Conservation (phyloP, 2,329 filamentous ascomycete species). For the Dichotomopilus funicola region DNA sequence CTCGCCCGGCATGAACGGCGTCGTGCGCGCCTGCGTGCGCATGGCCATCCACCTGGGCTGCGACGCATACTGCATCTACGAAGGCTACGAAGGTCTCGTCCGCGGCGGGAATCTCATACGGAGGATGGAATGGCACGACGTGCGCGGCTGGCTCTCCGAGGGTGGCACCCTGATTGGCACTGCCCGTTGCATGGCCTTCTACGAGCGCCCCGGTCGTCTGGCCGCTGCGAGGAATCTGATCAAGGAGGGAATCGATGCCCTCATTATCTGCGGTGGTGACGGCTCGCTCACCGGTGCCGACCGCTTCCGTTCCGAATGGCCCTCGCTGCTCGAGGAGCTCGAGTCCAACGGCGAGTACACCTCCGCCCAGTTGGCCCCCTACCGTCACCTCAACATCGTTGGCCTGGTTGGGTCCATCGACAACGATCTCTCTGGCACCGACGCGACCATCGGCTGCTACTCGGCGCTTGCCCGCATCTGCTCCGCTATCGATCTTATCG, state of each 20-base stretch:
- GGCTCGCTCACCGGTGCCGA: slow-evolving; percentile 94
- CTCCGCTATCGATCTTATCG: slow-evolving; percentile 93
- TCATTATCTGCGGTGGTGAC: slow-evolving; percentile 96
- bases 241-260: slow-evolving; percentile 82
- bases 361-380: slow-evolving; percentile 63
- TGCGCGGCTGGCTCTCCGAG: slow-evolving; percentile 87
- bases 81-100: slow-evolving; percentile 94
- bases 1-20: slow-evolving; percentile 90
- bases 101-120: slow-evolving; percentile 82
- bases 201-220: slow-evolving; percentile 76
- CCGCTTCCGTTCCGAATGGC: slow-evolving; percentile 88
- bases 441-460: slow-evolving; percentile 96
- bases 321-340: slow-evolving; percentile 77
- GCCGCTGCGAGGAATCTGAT: slow-evolving; percentile 92
- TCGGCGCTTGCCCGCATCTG: slow-evolving; percentile 90
- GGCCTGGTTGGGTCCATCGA: slow-evolving; percentile 95
- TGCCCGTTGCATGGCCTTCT: slow-evolving; percentile 87
- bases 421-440: slow-evolving; percentile 94
- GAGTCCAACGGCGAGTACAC: slow-evolving; percentile 67
- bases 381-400: slow-evolving; percentile 88
- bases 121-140: slow-evolving; percentile 85
- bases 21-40: slow-evolving; percentile 82
- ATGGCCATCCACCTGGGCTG: slow-evolving; percentile 82
- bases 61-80: slow-evolving; percentile 75
- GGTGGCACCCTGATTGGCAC: slow-evolving; percentile 95